Evolutionary conservation across 192 early-diverging fungal species (phyloP), one percentile per base, ranked within the genome.

Genomic region (Coemansia sp.): DNA sequence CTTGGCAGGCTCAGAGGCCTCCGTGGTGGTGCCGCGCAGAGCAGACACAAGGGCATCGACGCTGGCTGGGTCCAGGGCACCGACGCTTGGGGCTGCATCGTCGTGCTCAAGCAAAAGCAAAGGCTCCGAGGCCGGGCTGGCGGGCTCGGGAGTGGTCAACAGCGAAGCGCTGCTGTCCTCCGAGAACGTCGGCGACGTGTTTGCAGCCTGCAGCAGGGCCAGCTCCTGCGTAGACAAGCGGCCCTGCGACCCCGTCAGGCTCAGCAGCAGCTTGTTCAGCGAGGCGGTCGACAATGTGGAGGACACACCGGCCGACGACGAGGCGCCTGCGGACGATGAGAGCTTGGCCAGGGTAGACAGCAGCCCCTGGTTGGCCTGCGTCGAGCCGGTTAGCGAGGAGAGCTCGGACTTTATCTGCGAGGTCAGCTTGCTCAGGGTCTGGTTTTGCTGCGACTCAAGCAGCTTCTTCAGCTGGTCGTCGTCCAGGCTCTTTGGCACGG

Each of bases 391-490:
- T 4, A 67, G 25, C 1, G 24, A 19, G 4, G 53, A 6, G 0
- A 58, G 34, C 39, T 68, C 65, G n/a, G 55, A 37, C 50, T 65
- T 69, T 3, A 38, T 20, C 1, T 50, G 56, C 46, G 63, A 17
- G 15, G 53, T 43, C 27, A 46, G 24, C 56, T 56, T 63, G 46
- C 11, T 24, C 18, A 8, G 34, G 27, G 29, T 42, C 43, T 41
- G 45, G 18, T 53, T 53, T 3, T 62, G 58, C 44, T 77, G 73
- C 19, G 55, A 58, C 35, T 77, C 73, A 2, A 70, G 40, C 10
- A 69, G 60, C 58, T 77, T 68, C 37, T 77, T 77, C 15, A 77
- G 50, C 53, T 77, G 73, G 46, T 77, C 73, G 46, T 77, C 73
- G 58, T 77, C 73, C 11, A 70, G 42, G 37, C 60, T 77, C 66